These are phyloP conservation scores for Talaromyces trachyspermus DNA, from an alignment of 495 filamentous ascomycete species.

Conservation along the genomic window DNA sequence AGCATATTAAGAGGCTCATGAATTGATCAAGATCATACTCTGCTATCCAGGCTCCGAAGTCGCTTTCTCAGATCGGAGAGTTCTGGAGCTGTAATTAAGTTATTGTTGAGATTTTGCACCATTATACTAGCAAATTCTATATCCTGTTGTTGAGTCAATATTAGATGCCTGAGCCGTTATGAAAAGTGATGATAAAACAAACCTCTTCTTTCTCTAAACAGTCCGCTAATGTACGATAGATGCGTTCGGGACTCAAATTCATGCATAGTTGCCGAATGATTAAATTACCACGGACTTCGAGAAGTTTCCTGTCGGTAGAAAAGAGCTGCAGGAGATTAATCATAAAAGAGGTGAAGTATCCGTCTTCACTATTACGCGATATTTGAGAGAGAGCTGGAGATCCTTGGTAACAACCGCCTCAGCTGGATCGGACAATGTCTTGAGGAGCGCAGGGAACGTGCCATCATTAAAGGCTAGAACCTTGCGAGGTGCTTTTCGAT, in stretches of 20 bases:
- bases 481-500: slow-evolving; percentile 87
- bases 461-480: slow-evolving; percentile 94
- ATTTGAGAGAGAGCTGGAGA: slow-evolving; percentile 94
- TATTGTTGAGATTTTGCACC: slow-evolving; percentile 99
- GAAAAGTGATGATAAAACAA: slow-evolving; percentile 6
- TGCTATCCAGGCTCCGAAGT: slow-evolving; percentile 81
- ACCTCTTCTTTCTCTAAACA: slow-evolving; percentile 95
- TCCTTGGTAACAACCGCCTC: slow-evolving; percentile 96
- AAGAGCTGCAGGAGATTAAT: slow-evolving; percentile 92
- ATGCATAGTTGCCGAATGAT: slow-evolving; percentile 95
- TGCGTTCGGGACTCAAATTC: slow-evolving; percentile 86
- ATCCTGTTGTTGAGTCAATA: slow-evolving; percentile 41
- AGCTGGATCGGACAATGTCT: slow-evolving; percentile 91
- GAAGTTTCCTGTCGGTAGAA: slow-evolving; percentile 79
- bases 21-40: slow-evolving; percentile 45
- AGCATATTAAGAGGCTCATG: slow-evolving; percentile 10
- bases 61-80: slow-evolving; percentile 84
- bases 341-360: slow-evolving; percentile 98
- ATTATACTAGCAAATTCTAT: slow-evolving; percentile 98
- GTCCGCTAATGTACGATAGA: slow-evolving; percentile 92
- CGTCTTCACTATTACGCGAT: slow-evolving; percentile 89
- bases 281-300: slow-evolving; percentile 89
- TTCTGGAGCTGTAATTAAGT: slow-evolving; percentile 94
- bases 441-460: slow-evolving; percentile 91
- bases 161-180: not conserved